Conservation (phyloP, 371 early-diverging fungal species). For the Aphelidium insulamus region DNA sequence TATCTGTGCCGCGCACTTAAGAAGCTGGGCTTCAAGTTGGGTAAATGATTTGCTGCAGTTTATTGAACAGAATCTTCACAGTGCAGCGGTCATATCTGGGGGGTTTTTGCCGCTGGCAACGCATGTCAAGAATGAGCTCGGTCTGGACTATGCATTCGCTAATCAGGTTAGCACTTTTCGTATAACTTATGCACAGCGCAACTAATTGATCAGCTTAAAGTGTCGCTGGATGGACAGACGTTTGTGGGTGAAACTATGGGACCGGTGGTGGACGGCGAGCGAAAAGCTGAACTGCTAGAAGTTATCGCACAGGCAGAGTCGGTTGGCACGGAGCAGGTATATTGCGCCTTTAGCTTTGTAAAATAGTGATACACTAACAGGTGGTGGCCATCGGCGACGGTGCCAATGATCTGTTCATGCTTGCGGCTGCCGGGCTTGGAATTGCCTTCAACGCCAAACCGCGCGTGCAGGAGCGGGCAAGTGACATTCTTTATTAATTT, state of each 20-base stretch:
- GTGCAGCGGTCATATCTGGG: constrained; percentile 15
- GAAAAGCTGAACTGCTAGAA: constrained; percentile 81
- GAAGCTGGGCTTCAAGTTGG: constrained; percentile 72
- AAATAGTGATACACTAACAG: constrained; percentile 10
- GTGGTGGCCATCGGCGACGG: constrained; percentile 98
- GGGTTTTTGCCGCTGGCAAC: constrained; percentile 82
- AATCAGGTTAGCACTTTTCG: constrained; percentile 38
- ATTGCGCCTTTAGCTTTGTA: constrained; percentile 4
- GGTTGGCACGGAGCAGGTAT: constrained; percentile 52
- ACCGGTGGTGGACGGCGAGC: constrained; percentile 64
- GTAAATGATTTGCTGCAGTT: not conserved
- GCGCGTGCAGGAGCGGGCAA: constrained; percentile 62
- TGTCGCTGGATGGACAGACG: constrained; percentile 48
- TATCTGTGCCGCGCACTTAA: constrained; percentile 69
- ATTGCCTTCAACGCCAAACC: constrained; percentile 98
- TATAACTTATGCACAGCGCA: constrained; percentile 22
- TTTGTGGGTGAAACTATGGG: constrained; percentile 72
- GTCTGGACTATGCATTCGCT: constrained; percentile 88
- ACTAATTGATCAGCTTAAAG: constrained; percentile 28
- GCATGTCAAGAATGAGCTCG: constrained; percentile 67
- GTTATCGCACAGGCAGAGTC: constrained; percentile 83
- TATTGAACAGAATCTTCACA: not conserved
- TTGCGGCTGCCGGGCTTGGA: constrained; percentile 85
- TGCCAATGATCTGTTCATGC: constrained; percentile 96
- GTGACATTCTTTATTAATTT: not conserved